These are phyloP conservation scores for Venturia aucupariae DNA, from an alignment of 2,329 filamentous ascomycete genomes.

Conservation along the genomic window DNA sequence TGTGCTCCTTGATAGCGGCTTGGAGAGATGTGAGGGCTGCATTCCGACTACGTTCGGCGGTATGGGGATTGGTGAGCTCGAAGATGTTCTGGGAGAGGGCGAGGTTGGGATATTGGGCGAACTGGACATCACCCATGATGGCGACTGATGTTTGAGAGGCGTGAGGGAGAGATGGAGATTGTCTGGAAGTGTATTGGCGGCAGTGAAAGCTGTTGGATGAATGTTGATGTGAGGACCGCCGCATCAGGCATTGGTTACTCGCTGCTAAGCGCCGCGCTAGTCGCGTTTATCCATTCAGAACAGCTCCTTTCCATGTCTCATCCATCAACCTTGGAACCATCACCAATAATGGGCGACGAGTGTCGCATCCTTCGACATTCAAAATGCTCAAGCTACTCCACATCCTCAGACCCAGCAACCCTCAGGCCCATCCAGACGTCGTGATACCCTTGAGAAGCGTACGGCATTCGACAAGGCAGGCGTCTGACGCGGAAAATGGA, in stretches of 20 bases:
- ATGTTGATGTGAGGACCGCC: background rate
- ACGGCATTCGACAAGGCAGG: background rate
- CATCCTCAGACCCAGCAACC: background rate
- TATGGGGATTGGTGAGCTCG: conserved; percentile 65
- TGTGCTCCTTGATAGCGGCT: conserved; percentile 72
- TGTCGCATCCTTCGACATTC: background rate
- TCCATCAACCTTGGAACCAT: background rate
- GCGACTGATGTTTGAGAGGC: background rate
- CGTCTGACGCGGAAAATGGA: background rate
- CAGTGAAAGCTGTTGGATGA: background rate
- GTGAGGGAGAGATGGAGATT: background rate
- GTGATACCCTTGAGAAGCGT: conserved; percentile 1
- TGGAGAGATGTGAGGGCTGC: conserved; percentile 63
- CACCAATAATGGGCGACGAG: background rate
- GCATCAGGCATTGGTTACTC: background rate
- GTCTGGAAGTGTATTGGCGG: background rate
- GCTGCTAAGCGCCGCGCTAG: background rate
- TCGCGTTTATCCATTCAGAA: background rate
- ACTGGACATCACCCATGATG: conserved; percentile 67
- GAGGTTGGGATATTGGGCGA: conserved; percentile 75
- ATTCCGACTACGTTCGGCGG: conserved; percentile 58
- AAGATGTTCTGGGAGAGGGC: conserved; percentile 79
- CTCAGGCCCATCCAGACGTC: background rate
- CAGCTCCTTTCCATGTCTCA: background rate
- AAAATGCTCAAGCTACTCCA: conserved; percentile 4